Base-by-base conservation (phyloP, 2,329 filamentous ascomycete species). In the Thelonectria blattea region DNA sequence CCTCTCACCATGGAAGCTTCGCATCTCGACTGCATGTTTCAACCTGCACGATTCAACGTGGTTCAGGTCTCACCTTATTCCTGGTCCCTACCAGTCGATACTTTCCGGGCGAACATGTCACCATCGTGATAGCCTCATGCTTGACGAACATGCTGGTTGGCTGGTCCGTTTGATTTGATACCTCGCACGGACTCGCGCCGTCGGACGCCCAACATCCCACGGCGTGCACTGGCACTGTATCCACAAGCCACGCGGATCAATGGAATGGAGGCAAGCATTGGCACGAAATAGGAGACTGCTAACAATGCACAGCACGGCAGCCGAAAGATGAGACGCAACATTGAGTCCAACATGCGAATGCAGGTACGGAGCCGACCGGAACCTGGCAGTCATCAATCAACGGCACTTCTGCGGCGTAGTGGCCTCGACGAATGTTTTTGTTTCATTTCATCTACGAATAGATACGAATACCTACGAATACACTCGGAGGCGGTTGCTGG, bases 191-290 rank as follows among this genome's bases (percentile, higher is more conserved):
- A 63, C 68, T 62, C 53, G 24, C 58, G 56, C 60, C 60, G 49
- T 43, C 52, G 34, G 48, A 53, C 43, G 57, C 64, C 60, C 58
- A 56, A 45, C 55, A 56, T 58, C 55, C 39, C 45, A 20, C 24
- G 47, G 58, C 61, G 52, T 68, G 61, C 60, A 64, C 52, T 56
- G 34, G 34, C 34, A 37, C 34, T 15, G 34, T 37, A 62, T 71
- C 68, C 68, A 70, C 68, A 71, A 68, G 68, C 68, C 68, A 71
- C 68, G 67, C 66, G 68, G 65, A 58, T 71, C 65, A 63, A 64
- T 61, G 65, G 68, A 70, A 69, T 70, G 66, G 15, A 37, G 34
- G 34, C 34, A 14, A 37, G 27, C 27, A 30, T 30, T 30, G 27
- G 27, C 27, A 30, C 27, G 27, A 9, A 30, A 30, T 30, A 30